Percentiles rank a stretch among this genome's conserved stretches.
Evolutionary conservation across 306 rosid species (phyloP).

Genomic region (Corylus heterophylla): DNA sequence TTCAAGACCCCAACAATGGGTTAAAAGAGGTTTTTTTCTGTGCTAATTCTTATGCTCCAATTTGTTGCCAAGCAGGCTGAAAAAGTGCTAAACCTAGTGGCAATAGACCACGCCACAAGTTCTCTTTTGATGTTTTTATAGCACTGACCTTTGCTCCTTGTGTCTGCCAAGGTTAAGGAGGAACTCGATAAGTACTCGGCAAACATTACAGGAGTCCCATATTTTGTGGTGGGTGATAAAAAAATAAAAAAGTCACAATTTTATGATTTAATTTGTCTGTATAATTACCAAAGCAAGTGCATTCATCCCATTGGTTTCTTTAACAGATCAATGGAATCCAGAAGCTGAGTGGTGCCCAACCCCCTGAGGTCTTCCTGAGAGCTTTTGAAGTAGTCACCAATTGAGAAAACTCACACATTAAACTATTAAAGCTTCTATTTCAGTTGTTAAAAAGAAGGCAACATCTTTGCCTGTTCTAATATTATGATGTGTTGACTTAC

Average conservation of each 20-base stretch:
- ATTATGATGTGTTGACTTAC: neutral
- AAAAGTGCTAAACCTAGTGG: neutral
- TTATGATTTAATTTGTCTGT: neutral
- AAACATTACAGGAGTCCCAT: conserved; percentile 73
- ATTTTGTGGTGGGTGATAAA: conserved; percentile 58
- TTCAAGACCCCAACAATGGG: conserved; percentile 69
- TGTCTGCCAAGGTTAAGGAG: conserved; percentile 61
- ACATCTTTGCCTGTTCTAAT: neutral
- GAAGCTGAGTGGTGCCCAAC: conserved; percentile 68
- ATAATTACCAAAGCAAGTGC: neutral
- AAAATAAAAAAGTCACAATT: conserved; percentile 15
- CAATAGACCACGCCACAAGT: neutral
- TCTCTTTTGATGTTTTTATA: neutral
- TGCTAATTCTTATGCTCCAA: conserved; percentile 16
- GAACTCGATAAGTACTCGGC: conserved; percentile 58
- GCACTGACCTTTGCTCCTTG: conserved; percentile 25
- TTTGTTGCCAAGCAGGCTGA: neutral
- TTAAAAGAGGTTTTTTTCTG: conserved; percentile 60
- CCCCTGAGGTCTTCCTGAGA: conserved; percentile 74
- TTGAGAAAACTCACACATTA: conserved; percentile 30
- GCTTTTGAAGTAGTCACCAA: conserved; percentile 57
- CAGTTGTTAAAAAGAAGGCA: neutral
- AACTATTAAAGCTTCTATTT: neutral
- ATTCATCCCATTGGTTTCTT: conserved; percentile 19
- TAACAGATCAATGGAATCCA: conserved; percentile 74